A percentile compares a stretch with the other conserved stretches of the same genome.
Evolutionary conservation across 805 yeast genomes (phyloP).

Genomic region (Metschnikowia dekortorum): DNA sequence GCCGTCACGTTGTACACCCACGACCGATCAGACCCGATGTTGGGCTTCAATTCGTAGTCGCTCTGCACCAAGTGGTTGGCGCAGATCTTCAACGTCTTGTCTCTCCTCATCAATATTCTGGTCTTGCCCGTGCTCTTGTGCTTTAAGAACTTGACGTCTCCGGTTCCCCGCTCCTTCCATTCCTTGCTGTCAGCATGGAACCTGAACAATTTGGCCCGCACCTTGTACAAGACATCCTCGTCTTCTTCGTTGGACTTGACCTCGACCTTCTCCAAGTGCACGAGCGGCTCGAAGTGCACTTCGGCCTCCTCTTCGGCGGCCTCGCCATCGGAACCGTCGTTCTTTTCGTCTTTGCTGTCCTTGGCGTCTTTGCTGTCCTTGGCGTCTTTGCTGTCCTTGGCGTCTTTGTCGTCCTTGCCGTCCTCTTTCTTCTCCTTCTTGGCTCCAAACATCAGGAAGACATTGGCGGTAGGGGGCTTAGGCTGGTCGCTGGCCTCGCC

Average conservation of each 20-base stretch:
- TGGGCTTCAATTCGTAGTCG: conserved; percentile 80
- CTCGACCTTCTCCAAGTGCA: conserved; percentile 91
- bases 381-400: conserved; percentile 30
- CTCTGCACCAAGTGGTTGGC: conserved; percentile 91
- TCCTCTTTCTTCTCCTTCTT: conserved; percentile 62
- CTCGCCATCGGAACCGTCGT: conserved; percentile 51
- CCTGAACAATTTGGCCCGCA: conserved; percentile 92
- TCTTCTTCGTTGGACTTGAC: conserved; percentile 94
- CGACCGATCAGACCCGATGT: conserved; percentile 95
- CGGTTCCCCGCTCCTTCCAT: conserved; percentile 99
- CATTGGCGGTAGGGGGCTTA: conserved; percentile 72
- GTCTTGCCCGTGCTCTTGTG: conserved; percentile 80
- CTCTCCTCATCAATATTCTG: conserved; percentile 97
- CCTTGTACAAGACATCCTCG: conserved; percentile 78
- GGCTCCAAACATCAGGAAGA: conserved; percentile 95
- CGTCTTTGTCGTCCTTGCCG: conserved; percentile 22
- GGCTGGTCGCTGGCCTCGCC: conserved; percentile 35
- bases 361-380: conserved; percentile 31
- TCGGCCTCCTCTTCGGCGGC: conserved; percentile 64
- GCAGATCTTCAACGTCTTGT: conserved; percentile 95
- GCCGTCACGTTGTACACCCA: conserved; percentile 97
- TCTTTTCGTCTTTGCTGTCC: conserved; percentile 33
- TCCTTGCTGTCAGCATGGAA: conserved; percentile 80
- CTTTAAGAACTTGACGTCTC: conserved; percentile 92
- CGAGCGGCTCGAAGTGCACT: conserved; percentile 95